These are phyloP conservation scores for Blastobotrys persicus DNA, from an alignment of 1,139 yeast species.

Conservation along the genomic window DNA sequence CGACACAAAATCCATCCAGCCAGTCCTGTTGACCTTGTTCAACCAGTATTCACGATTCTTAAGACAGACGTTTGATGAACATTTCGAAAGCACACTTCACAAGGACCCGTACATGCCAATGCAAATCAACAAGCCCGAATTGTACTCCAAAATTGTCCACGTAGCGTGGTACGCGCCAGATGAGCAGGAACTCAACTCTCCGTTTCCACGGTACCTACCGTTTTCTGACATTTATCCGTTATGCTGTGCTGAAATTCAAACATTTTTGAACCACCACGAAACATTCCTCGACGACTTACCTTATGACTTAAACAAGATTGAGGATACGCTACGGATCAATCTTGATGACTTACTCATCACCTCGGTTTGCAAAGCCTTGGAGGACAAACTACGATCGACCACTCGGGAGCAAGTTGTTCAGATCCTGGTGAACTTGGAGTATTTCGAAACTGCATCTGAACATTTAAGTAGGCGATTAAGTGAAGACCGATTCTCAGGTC, in stretches of 20 bases:
- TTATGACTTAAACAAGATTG: constrained; percentile 51
- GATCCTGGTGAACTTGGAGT: constrained; percentile 81
- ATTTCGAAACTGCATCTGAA: constrained; percentile 63
- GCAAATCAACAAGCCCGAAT: constrained; percentile 55
- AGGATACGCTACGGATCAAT: constrained; percentile 46
- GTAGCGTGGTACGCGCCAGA: constrained; percentile 67
- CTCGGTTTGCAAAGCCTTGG: constrained; percentile 66
- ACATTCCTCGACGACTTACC: constrained; percentile 60
- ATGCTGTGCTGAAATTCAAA: constrained; percentile 72
- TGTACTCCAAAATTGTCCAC: constrained; percentile 61
- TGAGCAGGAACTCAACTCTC: constrained; percentile 44
- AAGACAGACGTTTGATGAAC: constrained; percentile 55
- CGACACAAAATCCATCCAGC: constrained; percentile 59
- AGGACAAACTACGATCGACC: constrained; percentile 59
- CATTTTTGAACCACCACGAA: constrained; percentile 60
- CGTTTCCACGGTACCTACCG: constrained; percentile 75
- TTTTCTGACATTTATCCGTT: constrained; percentile 87
- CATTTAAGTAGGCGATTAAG: constrained; percentile 23
- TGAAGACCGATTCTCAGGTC: constrained; percentile 40
- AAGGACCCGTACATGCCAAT: constrained; percentile 91
- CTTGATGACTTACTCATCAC: constrained; percentile 69
- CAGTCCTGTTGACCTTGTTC: constrained; percentile 58
- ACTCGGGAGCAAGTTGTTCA: constrained; percentile 91
- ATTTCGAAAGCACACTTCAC: constrained; percentile 61
- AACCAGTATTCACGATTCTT: constrained; percentile 58